phyloP scores from a whole-genome alignment of 371 early-diverging fungal genomes.

The Rhizopus delemar region DNA sequence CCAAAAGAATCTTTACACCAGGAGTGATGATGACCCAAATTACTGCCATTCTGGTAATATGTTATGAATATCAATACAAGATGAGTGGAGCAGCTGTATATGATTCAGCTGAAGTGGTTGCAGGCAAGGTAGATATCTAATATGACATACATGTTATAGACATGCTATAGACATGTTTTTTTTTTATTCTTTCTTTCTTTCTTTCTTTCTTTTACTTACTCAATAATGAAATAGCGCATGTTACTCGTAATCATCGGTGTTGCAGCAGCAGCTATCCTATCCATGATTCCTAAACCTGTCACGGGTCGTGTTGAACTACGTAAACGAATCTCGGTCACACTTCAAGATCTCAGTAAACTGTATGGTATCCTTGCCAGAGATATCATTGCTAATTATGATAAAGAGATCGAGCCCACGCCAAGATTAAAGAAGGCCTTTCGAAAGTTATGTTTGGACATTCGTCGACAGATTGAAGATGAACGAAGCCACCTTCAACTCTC shows the following conservation, averaged over 20 bases:
- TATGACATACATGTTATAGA: not conserved
- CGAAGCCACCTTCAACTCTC: slow-evolving; percentile 31
- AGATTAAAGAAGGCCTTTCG: slow-evolving; percentile 36
- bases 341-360: slow-evolving; percentile 40
- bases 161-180: too few relatives aligned
- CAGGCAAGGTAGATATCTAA: slow-evolving; percentile 44
- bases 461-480: slow-evolving; percentile 48
- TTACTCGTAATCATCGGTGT: slow-evolving; percentile 43
- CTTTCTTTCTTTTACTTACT: not conserved
- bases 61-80: slow-evolving; percentile 37
- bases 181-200: too few relatives aligned
- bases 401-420: slow-evolving; percentile 17
- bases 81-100: slow-evolving; percentile 14
- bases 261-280: slow-evolving; percentile 36
- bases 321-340: slow-evolving; percentile 41
- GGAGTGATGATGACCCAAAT: slow-evolving; percentile 34
- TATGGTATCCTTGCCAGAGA: slow-evolving; percentile 37
- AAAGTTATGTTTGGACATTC: slow-evolving; percentile 35
- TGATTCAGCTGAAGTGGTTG: slow-evolving; percentile 38
- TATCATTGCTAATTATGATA: slow-evolving; percentile 8
- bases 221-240: slow-evolving; percentile 29
- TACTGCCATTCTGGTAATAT: slow-evolving; percentile 35
- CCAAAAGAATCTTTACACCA: slow-evolving; percentile 20
- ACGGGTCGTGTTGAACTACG: slow-evolving; percentile 48
- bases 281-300: slow-evolving; percentile 38